Base-by-base conservation (phyloP, 305 asterid genomes). In the Caryopteris hybrid region DNA sequence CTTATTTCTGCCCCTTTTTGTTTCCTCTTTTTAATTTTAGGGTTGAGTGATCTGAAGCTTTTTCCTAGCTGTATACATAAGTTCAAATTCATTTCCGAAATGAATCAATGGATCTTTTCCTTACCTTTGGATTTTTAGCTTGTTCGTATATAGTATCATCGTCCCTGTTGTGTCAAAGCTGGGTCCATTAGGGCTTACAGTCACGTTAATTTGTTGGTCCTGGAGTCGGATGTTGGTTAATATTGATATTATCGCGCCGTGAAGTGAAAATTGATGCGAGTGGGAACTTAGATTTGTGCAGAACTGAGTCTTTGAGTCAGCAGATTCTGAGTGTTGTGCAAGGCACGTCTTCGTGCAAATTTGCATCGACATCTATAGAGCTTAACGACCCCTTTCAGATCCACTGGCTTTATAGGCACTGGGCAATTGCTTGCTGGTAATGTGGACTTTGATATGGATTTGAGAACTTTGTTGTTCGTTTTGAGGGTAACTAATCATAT, bases 81-180 rank as follows among this genome's bases (percentile, higher is more conserved):
- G 71, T 51, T 21, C 60, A 68, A 59, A 25, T 75, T 25, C 56
- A 6, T 42, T 63, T 31, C 9, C 45, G 25, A 18, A 65, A 70
- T 65, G 50, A 66, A 66, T 54, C 38, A 21, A 29, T 21, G 27
- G 43, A 45, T 52, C 13, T 60, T 55, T 42, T 10, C 36, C n/a
- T 18, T 29, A 6, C 8, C 16, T 52, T 34, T 11, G 3, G 11
- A 16, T 38, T 14, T 31, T 23, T 6, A 2, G n/a, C n/a, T n/a
- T n/a, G n/a, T n/a, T n/a, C n/a, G n/a, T n/a, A n/a, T n/a, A n/a
- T n/a, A n/a, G n/a, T n/a, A n/a, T n/a, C n/a, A n/a, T n/a, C n/a
- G n/a, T n/a, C n/a, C n/a, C n/a, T n/a, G n/a, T n/a, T n/a, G n/a
- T n/a, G n/a, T n/a, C n/a, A n/a, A n/a, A n/a, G n/a, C n/a, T n/a